A percentile compares a stretch with the other conserved stretches of the same genome.
Evolutionary conservation across 805 yeast genomes (phyloP).

Genomic region (Candida pini): DNA sequence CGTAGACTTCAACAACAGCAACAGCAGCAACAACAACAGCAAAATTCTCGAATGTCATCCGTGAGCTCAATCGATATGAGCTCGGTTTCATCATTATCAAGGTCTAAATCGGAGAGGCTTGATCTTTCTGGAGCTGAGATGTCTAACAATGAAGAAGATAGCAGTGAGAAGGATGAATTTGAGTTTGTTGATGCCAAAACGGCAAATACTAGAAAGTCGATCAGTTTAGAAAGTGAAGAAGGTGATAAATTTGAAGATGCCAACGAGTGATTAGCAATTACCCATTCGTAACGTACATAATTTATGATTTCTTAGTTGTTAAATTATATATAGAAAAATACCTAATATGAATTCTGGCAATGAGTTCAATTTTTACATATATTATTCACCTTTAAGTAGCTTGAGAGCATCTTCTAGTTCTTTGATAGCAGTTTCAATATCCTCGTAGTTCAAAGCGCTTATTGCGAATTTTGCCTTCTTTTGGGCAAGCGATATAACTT

Average conservation of each 20-base stretch:
- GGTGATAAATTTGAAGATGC: conserved; percentile 21
- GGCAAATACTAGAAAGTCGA: background rate
- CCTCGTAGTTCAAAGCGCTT: conserved; percentile 76
- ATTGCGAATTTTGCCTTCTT: conserved; percentile 71
- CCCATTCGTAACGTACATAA: too few relatives aligned
- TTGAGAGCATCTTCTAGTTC: conserved; percentile 54
- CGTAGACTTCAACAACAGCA: conserved; percentile 19
- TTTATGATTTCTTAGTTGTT: too few relatives aligned
- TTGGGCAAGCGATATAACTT: conserved; percentile 53
- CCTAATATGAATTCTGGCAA: background rate
- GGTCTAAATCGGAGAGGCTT: conserved; percentile 19
- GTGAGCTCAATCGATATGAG: conserved; percentile 18
- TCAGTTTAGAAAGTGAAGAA: conserved; percentile 2
- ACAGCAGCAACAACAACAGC: conserved; percentile 1
- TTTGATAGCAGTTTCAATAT: conserved; percentile 57
- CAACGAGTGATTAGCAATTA: too few relatives aligned
- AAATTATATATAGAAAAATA: too few relatives aligned
- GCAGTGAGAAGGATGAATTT: too few relatives aligned
- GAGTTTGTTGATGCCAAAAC: conserved; percentile 11
- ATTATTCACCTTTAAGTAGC: conserved; percentile 27
- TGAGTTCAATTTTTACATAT: background rate
- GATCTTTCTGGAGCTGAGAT: conserved; percentile 12
- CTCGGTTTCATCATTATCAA: too few relatives aligned
- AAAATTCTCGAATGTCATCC: conserved; percentile 17
- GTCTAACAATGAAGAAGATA: conserved; percentile 10